Conservation (phyloP, 768 basidiomycete species). For the Hirschioporus abietinus region DNA sequence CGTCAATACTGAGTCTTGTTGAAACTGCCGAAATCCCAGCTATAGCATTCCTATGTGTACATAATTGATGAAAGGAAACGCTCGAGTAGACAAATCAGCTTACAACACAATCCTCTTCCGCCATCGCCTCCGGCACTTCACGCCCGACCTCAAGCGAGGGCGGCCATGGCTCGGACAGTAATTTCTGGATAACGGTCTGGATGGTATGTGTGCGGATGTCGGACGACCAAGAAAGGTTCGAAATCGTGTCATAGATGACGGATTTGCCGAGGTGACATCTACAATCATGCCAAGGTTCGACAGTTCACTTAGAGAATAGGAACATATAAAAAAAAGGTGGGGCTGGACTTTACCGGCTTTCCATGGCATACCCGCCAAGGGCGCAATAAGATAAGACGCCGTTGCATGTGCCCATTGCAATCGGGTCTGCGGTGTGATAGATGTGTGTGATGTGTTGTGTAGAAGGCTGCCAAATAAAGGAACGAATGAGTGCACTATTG, state of each 20-base stretch:
- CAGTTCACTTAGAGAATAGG: slow-evolving; percentile 28
- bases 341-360: slow-evolving; percentile 44
- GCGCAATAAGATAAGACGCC: slow-evolving; percentile 79
- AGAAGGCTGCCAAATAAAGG: slow-evolving; percentile 44
- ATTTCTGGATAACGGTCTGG: slow-evolving; percentile 66
- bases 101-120: slow-evolving; percentile 70
- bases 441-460: slow-evolving; percentile 82
- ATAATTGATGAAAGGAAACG: not conserved
- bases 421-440: slow-evolving; percentile 93
- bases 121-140: slow-evolving; percentile 51
- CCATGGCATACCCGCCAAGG: slow-evolving; percentile 85
- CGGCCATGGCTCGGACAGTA: slow-evolving; percentile 69
- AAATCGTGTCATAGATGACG: slow-evolving; percentile 90
- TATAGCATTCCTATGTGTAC: slow-evolving; percentile 53
- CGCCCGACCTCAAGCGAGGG: slow-evolving; percentile 54
- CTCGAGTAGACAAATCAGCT: slow-evolving; percentile 22
- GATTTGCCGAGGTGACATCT: slow-evolving; percentile 84
- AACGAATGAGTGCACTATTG: not conserved
- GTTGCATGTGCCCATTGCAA: slow-evolving; percentile 85
- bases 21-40: slow-evolving; percentile 63
- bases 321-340: not conserved
- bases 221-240: slow-evolving; percentile 78
- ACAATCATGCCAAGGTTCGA: not conserved
- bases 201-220: slow-evolving; percentile 80
- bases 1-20: not conserved